These are phyloP conservation scores for Rhizophora apiculata DNA, from an alignment of 345 rosid genomes.

Conservation along the genomic window DNA sequence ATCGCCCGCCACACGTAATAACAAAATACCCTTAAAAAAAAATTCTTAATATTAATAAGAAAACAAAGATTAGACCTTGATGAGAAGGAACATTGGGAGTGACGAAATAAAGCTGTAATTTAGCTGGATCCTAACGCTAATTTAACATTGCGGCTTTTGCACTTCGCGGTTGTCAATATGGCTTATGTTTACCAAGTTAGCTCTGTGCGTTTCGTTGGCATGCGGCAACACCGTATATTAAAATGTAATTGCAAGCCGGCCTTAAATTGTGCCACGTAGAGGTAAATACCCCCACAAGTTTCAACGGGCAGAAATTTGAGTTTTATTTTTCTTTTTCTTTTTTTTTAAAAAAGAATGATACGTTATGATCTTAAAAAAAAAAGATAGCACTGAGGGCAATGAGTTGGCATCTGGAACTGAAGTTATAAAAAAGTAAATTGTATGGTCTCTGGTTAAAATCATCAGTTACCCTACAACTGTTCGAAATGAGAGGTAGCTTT, in stretches of 20 bases:
- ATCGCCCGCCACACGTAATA: no score
- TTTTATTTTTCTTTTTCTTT: no score
- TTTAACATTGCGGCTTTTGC: conserved; percentile 3
- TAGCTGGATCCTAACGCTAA: neutral
- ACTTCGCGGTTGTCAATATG: neutral
- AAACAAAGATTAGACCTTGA: conserved; percentile 39
- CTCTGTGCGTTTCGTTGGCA: neutral
- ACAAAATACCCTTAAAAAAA: no score
- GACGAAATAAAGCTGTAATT: conserved; percentile 9
- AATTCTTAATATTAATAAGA: neutral
- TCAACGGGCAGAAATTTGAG: no score
- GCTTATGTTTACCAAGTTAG: neutral
- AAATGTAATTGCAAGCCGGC: neutral
- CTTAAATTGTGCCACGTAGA: neutral
- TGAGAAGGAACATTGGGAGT: conserved; percentile 63
- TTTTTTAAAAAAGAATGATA: no score
- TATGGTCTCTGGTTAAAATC: no score
- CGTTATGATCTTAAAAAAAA: no score
- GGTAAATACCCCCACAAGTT: neutral
- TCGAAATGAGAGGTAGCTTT: no score
- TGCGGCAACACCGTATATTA: neutral
- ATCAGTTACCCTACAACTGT: no score
- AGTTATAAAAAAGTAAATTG: no score
- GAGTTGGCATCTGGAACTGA: no score
- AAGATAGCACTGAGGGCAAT: no score